Conservation (phyloP, 2,329 filamentous ascomycete genomes). For the Neospermospora avenae region DNA sequence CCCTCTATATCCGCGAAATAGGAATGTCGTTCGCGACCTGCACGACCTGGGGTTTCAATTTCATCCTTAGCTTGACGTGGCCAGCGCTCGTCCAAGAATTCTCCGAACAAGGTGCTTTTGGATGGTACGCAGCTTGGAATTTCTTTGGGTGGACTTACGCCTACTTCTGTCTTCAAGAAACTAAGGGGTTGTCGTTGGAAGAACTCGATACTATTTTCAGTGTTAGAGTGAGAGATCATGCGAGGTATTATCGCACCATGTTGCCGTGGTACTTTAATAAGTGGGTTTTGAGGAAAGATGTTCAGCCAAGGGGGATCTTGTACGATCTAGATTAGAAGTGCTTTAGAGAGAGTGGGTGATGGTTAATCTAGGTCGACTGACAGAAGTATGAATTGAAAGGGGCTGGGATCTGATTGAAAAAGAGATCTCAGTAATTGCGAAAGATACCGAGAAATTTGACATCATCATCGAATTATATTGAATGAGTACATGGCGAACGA, state of each 20-base stretch:
- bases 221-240: conserved; percentile 17
- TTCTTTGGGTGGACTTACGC: conserved; percentile 37
- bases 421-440: too few relatives aligned
- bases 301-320: conserved; percentile 1
- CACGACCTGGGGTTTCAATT: conserved; percentile 48
- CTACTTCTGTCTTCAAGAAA: conserved; percentile 28
- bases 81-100: conserved; percentile 28
- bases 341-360: too few relatives aligned
- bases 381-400: too few relatives aligned
- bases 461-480: too few relatives aligned
- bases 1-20: conserved; percentile 50
- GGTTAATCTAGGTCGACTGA: too few relatives aligned
- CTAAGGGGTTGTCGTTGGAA: conserved; percentile 31
- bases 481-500: too few relatives aligned
- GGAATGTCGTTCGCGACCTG: conserved; percentile 59
- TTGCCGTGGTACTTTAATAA: conserved; percentile 18
- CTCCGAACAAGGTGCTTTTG: conserved; percentile 40
- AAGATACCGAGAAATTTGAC: too few relatives aligned
- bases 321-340: conserved; percentile 9
- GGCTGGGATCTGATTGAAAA: too few relatives aligned
- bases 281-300: conserved; percentile 12
- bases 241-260: conserved; percentile 13
- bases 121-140: conserved; percentile 52
- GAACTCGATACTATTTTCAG: conserved; percentile 28
- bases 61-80: conserved; percentile 35